Conservation (phyloP, 352 stramenopile species). For the Phytophthora pistaciae region DNA sequence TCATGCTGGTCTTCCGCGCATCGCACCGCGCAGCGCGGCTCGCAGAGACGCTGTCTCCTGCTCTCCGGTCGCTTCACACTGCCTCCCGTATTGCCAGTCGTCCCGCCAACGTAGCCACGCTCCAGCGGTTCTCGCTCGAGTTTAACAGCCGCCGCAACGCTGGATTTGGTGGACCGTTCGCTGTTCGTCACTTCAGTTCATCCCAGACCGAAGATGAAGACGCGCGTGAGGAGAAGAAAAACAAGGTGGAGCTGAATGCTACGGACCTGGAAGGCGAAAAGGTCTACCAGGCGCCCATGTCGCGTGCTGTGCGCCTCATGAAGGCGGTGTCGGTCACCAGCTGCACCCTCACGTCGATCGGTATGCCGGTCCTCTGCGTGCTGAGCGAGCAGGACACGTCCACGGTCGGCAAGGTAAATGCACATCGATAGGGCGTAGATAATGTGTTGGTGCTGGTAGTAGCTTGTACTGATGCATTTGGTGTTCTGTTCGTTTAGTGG, state of each 20-base stretch:
- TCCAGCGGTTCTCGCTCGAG: slow-evolving; percentile 26
- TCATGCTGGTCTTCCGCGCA: slow-evolving; percentile 18
- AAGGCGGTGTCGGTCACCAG: slow-evolving; percentile 90
- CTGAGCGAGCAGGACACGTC: slow-evolving; percentile 80
- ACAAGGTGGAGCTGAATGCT: neutral
- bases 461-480: slow-evolving; percentile 5
- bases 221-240: neutral
- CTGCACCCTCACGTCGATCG: slow-evolving; percentile 80
- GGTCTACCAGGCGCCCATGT: slow-evolving; percentile 79
- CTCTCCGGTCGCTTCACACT: slow-evolving; percentile 12
- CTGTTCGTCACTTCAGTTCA: slow-evolving; percentile 28
- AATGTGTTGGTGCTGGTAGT: neutral
- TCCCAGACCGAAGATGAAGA: slow-evolving; percentile 20
- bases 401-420: slow-evolving; percentile 69
- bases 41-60: slow-evolving; percentile 7
- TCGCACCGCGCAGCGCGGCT: slow-evolving; percentile 23
- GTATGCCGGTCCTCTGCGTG: slow-evolving; percentile 83
- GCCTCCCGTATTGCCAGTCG: neutral
- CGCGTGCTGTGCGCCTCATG: slow-evolving; percentile 82
- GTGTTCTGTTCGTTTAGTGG: slow-evolving; percentile 50
- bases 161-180: slow-evolving; percentile 1
- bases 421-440: neutral
- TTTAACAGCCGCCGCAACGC: slow-evolving; percentile 8
- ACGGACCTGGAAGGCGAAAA: slow-evolving; percentile 19
- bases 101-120: slow-evolving; percentile 5